Evolutionary conservation across 441 rosid species (phyloP).

Genomic region (Populus tomentosa): DNA sequence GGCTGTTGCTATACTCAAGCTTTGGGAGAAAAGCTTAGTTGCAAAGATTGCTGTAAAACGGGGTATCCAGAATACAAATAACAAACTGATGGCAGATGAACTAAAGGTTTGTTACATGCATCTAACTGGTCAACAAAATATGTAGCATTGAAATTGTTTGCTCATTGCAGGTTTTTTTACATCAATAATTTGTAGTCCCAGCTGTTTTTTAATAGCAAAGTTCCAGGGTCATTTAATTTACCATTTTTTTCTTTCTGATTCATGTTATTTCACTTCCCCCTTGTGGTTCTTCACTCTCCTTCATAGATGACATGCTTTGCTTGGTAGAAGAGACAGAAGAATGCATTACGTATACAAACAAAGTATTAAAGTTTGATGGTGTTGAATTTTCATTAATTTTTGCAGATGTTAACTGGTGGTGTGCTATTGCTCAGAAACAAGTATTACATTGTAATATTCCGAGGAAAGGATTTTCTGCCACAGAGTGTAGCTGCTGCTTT

Average conservation of each 20-base stretch:
- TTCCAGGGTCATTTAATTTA: neutral
- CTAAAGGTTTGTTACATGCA: conserved; percentile 54
- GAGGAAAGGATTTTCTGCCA: conserved; percentile 97
- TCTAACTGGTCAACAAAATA: neutral
- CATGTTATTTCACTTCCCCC: neutral
- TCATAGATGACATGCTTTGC: conserved; percentile 5
- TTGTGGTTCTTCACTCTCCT: conserved; percentile 1
- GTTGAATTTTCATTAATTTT: conserved; percentile 14
- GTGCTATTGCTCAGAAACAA: conserved; percentile 88
- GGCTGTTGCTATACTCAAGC: conserved; percentile 77
- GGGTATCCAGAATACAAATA: conserved; percentile 96
- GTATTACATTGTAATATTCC: conserved; percentile 81
- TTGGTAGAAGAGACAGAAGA: conserved; percentile 8
- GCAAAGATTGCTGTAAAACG: conserved; percentile 93
- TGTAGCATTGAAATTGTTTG: neutral
- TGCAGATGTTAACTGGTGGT: conserved; percentile 86
- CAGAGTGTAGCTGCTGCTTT: conserved; percentile 75
- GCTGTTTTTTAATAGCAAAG: conserved; percentile 10
- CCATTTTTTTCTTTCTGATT: neutral
- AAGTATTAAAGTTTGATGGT: neutral
- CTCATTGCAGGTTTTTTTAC: too few relatives aligned
- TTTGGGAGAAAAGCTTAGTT: conserved; percentile 92
- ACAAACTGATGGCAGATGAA: conserved; percentile 97
- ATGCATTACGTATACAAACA: neutral
- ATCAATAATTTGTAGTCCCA: neutral